A percentile compares a stretch with the other conserved stretches of the same genome.
Conservation (phyloP, 257 asterid genomes). For the Paulownia fortunei region DNA sequence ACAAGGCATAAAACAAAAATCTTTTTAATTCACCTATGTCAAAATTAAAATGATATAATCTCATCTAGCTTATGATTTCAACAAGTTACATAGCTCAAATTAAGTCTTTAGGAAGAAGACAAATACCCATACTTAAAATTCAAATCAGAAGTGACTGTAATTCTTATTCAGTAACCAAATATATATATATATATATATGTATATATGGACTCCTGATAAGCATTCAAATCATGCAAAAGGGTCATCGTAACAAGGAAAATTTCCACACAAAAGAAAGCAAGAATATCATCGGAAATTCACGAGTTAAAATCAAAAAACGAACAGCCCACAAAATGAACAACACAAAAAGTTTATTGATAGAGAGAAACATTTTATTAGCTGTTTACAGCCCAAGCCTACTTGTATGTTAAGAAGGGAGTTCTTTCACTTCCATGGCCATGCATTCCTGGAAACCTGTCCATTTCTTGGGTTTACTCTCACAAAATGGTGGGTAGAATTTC, state of each 20-base stretch:
- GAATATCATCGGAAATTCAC: not conserved
- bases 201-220: not conserved
- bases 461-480: not conserved
- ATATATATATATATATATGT: too few species aligned
- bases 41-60: not conserved
- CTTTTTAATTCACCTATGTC: not conserved
- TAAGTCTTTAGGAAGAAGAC: not conserved
- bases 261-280: not conserved
- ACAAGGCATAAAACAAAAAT: not conserved
- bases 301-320: too few species aligned
- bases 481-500: conserved; percentile 1
- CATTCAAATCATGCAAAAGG: conserved; percentile 5
- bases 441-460: conserved; percentile 42
- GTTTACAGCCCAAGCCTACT: conserved; percentile 37
- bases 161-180: not conserved
- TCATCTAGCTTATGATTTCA: not conserved
- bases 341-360: not conserved
- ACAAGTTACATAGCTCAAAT: conserved; percentile 4
- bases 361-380: not conserved
- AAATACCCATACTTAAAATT: not conserved
- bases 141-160: not conserved
- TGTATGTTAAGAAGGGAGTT: conserved; percentile 53
- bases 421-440: conserved; percentile 53
- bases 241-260: not conserved
- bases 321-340: not conserved